Evolutionary conservation across 148 eudicot species (phyloP).

Genomic region (Vaccinium corymbosum): DNA sequence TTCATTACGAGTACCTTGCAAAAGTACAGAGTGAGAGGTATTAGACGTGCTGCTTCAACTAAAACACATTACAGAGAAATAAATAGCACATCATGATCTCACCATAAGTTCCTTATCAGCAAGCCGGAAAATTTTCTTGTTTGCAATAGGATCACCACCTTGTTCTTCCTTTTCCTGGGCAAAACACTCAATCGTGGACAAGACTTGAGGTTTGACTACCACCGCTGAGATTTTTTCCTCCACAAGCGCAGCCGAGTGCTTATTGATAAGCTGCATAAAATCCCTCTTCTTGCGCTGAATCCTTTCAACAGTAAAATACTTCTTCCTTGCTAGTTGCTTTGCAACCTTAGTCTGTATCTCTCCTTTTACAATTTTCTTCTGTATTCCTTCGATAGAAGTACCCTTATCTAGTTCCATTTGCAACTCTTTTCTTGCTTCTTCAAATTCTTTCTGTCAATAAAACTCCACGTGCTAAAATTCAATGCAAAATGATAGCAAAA

Average conservation of each 20-base stretch:
- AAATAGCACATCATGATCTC: constrained; percentile 26
- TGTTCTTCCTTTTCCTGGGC: constrained; percentile 50
- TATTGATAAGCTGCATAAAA: constrained; percentile 53
- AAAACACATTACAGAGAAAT: background rate
- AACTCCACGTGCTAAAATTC: constrained; percentile 3
- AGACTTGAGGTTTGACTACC: constrained; percentile 39
- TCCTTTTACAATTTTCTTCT: constrained; percentile 65
- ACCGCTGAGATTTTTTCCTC: constrained; percentile 28
- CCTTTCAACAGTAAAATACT: constrained; percentile 38
- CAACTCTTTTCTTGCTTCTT: constrained; percentile 85
- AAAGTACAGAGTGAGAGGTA: background rate
- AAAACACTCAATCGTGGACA: constrained; percentile 60
- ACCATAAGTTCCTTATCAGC: constrained; percentile 85
- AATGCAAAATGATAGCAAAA: constrained; percentile 1
- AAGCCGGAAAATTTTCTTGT: constrained; percentile 56
- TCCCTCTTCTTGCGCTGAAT: constrained; percentile 91
- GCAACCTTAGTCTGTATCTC: constrained; percentile 69
- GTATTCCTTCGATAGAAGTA: constrained; percentile 55
- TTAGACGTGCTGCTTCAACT: constrained; percentile 15
- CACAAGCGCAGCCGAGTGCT: constrained; percentile 31
- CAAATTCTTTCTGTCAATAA: constrained; percentile 66
- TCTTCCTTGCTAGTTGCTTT: constrained; percentile 52
- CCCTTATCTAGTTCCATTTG: constrained; percentile 74
- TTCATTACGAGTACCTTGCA: constrained; percentile 75
- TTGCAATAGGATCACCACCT: constrained; percentile 37